These are phyloP conservation scores for Aegilops tauschii DNA, from an alignment of 176 grass and related monocot genomes.

Conservation along the genomic window DNA sequence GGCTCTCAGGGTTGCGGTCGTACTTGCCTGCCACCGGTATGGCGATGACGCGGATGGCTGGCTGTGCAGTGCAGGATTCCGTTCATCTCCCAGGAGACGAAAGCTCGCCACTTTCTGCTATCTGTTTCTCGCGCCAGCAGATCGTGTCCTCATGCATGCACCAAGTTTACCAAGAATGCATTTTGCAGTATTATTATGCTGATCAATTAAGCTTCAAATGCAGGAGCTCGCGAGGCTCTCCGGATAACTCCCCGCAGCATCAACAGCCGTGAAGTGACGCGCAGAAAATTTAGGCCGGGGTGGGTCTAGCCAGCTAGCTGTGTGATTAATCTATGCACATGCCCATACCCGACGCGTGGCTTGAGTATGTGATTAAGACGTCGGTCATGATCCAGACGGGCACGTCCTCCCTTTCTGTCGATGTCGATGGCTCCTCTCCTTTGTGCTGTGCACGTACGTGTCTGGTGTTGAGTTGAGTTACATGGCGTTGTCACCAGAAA, in stretches of 20 bases:
- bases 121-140: not conserved
- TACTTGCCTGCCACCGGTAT: not conserved
- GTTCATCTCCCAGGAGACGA: not conserved
- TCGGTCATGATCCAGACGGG: not conserved
- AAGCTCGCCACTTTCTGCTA: not conserved
- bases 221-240: not conserved
- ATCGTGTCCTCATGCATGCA: no score
- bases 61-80: not conserved
- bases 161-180: no score
- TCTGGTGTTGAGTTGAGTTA: not conserved
- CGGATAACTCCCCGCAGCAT: not conserved
- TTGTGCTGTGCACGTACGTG: not conserved
- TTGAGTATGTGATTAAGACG: not conserved
- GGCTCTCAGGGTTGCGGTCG: not conserved
- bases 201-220: not conserved
- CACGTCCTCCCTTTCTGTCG: not conserved
- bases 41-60: not conserved
- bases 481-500: not conserved
- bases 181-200: not conserved
- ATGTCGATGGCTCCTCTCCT: not conserved
- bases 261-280: not conserved
- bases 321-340: not conserved
- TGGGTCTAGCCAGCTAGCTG: not conserved
- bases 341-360: not conserved
- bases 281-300: not conserved